Evolutionary conservation across 768 basidiomycete species (phyloP).

Genomic region (Suillus tomentosus): DNA sequence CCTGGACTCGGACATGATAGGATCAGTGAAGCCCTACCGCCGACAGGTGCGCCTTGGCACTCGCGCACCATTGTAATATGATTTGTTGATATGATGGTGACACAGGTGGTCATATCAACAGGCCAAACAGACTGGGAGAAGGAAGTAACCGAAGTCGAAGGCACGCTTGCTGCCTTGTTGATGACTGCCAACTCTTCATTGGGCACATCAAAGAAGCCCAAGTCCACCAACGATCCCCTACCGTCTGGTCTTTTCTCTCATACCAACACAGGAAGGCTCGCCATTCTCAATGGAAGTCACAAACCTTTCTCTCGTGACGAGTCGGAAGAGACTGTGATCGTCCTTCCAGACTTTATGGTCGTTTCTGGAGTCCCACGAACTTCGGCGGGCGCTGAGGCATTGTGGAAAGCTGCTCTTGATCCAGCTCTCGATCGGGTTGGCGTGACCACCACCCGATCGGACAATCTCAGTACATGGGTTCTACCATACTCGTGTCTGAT

Average conservation of each 20-base stretch:
- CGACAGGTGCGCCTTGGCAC: constrained; percentile 58
- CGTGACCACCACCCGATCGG: constrained; percentile 40
- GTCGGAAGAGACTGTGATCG: constrained; percentile 74
- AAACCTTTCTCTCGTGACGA: constrained; percentile 59
- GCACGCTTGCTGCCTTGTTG: constrained; percentile 69
- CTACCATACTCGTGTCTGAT: constrained; percentile 91
- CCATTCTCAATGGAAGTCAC: constrained; percentile 86
- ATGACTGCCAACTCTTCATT: constrained; percentile 16
- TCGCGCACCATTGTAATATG: background rate
- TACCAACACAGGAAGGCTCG: constrained; percentile 54
- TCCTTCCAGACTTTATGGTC: constrained; percentile 92
- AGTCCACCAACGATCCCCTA: constrained; percentile 16
- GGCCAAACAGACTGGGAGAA: constrained; percentile 88
- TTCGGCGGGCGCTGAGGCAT: constrained; percentile 60
- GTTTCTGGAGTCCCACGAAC: constrained; percentile 72
- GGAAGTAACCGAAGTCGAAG: constrained; percentile 71
- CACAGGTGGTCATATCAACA: constrained; percentile 84
- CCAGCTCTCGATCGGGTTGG: constrained; percentile 56
- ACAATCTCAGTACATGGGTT: constrained; percentile 66
- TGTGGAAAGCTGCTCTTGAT: constrained; percentile 68
- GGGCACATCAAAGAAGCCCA: constrained; percentile 15
- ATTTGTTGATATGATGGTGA: constrained; percentile 9
- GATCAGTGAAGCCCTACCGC: constrained; percentile 79
- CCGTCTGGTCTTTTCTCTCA: constrained; percentile 60
- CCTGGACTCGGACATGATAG: constrained; percentile 80